phyloP scores from a whole-genome alignment of 768 basidiomycete species.

The Rhodotorula babjevae region DNA sequence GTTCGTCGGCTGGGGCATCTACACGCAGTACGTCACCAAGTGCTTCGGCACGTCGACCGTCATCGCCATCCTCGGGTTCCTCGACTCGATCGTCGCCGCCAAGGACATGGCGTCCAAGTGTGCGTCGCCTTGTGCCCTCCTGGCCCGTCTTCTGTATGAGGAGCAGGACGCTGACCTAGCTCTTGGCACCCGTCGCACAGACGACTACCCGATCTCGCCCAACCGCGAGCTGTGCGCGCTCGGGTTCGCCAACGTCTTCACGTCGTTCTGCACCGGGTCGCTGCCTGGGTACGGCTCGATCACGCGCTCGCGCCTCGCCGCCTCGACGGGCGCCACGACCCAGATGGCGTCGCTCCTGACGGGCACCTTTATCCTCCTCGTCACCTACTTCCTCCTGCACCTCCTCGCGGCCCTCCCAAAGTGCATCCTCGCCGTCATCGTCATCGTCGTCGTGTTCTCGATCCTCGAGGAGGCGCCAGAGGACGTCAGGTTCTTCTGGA shows the following conservation, averaged over 20 bases:
- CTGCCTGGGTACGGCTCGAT: slow-evolving; percentile 91
- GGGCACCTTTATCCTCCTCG: slow-evolving; percentile 53
- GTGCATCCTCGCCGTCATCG: slow-evolving; percentile 80
- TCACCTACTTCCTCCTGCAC: slow-evolving; percentile 84
- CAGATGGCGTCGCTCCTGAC: slow-evolving; percentile 61
- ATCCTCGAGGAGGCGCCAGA: slow-evolving; percentile 81
- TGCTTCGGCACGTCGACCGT: slow-evolving; percentile 51
- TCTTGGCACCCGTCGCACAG: too few species aligned
- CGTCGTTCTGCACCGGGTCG: slow-evolving; percentile 77
- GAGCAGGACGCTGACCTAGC: too few species aligned
- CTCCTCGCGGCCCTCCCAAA: slow-evolving; percentile 81
- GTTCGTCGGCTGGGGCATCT: slow-evolving; percentile 13
- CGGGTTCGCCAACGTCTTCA: slow-evolving; percentile 50
- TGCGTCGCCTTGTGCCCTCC: too few species aligned
- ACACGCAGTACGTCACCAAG: neutral
- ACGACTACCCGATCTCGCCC: slow-evolving; percentile 51
- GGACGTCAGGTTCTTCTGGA: slow-evolving; percentile 55
- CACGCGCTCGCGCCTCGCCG: slow-evolving; percentile 84
- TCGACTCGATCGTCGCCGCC: slow-evolving; percentile 91
- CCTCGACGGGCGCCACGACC: slow-evolving; percentile 77
- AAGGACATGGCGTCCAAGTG: slow-evolving; percentile 57
- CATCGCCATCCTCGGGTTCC: slow-evolving; percentile 77
- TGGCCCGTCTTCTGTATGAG: too few species aligned
- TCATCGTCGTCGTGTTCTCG: slow-evolving; percentile 54
- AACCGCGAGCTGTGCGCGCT: slow-evolving; percentile 94